phyloP scores from a whole-genome alignment of 495 filamentous ascomycete species.

The Lasiosphaeria ovina region DNA sequence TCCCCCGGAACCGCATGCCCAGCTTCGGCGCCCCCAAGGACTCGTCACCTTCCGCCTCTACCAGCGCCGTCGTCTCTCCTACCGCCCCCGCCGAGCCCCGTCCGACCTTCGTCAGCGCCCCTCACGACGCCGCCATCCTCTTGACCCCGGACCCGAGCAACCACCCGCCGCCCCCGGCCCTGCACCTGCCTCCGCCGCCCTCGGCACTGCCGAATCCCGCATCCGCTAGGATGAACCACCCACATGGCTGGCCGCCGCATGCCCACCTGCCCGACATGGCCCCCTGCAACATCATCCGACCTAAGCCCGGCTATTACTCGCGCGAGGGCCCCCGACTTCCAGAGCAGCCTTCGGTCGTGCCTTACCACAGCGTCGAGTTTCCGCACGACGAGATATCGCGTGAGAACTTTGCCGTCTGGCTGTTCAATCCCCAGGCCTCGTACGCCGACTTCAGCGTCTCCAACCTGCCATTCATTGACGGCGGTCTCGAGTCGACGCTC shows the following conservation, averaged over 20 bases:
- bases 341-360: constrained; percentile 36
- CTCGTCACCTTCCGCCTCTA: constrained; percentile 20
- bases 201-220: constrained; percentile 26
- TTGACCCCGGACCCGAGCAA: constrained; percentile 42
- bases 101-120: constrained; percentile 39
- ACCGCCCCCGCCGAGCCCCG: constrained; percentile 32
- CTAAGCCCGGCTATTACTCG: constrained; percentile 42
- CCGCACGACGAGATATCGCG: constrained; percentile 37
- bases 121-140: constrained; percentile 48
- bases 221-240: constrained; percentile 20
- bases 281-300: constrained; percentile 42
- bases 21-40: constrained; percentile 55
- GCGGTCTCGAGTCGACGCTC: constrained; percentile 49
- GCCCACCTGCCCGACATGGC: constrained; percentile 37
- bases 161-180: constrained; percentile 13
- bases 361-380: constrained; percentile 38
- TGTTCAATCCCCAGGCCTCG: constrained; percentile 45
- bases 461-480: constrained; percentile 46
- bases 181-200: no score
- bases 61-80: constrained; percentile 26
- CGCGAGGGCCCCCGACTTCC: constrained; percentile 33
- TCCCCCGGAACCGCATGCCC: constrained; percentile 86
- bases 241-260: neutral
- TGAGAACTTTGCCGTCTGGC: constrained; percentile 49
- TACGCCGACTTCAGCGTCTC: constrained; percentile 42